Conservation (phyloP, 73 alveolate species). For the Tetrahymena thermophila region DNA sequence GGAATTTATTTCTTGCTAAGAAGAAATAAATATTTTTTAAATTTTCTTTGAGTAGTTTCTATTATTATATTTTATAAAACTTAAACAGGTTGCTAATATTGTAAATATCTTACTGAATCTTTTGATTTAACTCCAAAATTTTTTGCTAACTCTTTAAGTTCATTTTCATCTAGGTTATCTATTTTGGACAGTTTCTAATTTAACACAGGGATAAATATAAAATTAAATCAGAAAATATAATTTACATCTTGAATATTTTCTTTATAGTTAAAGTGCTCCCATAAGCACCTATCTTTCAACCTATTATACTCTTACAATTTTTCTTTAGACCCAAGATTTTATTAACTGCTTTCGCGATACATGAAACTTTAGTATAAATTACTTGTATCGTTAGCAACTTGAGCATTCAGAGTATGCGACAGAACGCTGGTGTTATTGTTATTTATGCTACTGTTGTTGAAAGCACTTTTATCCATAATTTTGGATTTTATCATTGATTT, state of each 20-base stretch:
- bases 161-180: neutral
- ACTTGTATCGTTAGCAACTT: neutral
- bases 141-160: neutral
- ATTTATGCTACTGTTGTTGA: neutral
- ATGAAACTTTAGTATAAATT: neutral
- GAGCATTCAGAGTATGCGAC: neutral
- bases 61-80: neutral
- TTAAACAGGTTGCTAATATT: neutral
- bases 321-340: neutral
- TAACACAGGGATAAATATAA: neutral
- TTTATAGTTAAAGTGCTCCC: neutral
- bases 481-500: neutral
- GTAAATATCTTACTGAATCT: neutral
- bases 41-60: neutral
- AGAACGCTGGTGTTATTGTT: neutral
- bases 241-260: neutral
- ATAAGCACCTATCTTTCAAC: neutral
- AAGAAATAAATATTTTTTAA: neutral
- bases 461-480: neutral
- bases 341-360: neutral
- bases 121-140: neutral
- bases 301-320: neutral
- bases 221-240: neutral
- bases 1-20: neutral
- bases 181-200: neutral